Evolutionary conservation across 495 filamentous ascomycete genomes (phyloP).

Genomic region (Alectoria sarmentosa): DNA sequence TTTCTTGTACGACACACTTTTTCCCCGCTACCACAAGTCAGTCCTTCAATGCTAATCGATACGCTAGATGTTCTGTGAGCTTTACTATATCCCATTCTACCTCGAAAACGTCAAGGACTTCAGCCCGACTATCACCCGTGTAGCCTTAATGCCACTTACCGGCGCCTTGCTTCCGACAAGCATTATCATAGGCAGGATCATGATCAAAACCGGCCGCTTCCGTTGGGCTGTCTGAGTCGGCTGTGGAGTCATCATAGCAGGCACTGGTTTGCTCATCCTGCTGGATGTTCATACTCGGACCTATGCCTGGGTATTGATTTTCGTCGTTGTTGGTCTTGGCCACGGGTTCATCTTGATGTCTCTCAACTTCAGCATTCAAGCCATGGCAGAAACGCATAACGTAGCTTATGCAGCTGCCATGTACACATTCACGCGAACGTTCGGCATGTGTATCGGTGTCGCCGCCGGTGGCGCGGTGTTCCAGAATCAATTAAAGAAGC

Average conservation of each 20-base stretch:
- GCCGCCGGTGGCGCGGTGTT: conserved; percentile 54
- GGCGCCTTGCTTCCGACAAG: conserved; percentile 39
- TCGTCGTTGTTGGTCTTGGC: conserved; percentile 45
- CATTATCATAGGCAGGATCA: conserved; percentile 41
- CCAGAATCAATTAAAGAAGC: conserved; percentile 37
- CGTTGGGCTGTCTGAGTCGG: conserved; percentile 50
- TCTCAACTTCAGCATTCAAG: conserved; percentile 47
- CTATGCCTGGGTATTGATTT: conserved; percentile 45
- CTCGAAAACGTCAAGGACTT: conserved; percentile 42
- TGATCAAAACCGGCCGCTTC: conserved; percentile 42
- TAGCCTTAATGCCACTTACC: conserved; percentile 48
- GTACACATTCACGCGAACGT: conserved; percentile 51
- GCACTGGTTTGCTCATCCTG: conserved; percentile 40
- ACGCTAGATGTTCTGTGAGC: conserved; percentile 14
- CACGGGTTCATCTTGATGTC: conserved; percentile 46
- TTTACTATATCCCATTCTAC: conserved; percentile 50
- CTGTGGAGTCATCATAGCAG: conserved; percentile 43
- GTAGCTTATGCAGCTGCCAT: conserved; percentile 48
- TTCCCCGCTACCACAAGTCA: not conserved
- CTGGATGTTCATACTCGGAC: conserved; percentile 38
- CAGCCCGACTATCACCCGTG: conserved; percentile 40
- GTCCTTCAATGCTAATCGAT: not conserved
- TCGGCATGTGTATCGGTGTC: conserved; percentile 58
- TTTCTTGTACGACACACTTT: conserved; percentile 29
- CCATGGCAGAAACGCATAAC: conserved; percentile 39